These are phyloP conservation scores for Gossypium turneri DNA, from an alignment of 345 rosid genomes.

Conservation along the genomic window DNA sequence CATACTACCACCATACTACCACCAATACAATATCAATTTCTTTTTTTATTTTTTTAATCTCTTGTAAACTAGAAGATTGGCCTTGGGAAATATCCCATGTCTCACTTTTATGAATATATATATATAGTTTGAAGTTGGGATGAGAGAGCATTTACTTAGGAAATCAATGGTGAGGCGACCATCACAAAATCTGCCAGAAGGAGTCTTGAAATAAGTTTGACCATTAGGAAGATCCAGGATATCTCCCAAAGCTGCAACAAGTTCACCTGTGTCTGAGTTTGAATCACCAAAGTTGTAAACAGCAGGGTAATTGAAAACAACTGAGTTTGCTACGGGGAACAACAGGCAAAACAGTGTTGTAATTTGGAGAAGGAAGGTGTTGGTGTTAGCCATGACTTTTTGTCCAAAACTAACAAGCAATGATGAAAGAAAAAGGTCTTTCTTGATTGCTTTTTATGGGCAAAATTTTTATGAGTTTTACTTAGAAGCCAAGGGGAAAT, in stretches of 20 bases:
- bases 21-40: not conserved
- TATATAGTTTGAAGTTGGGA: not conserved
- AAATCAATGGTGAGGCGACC: slow-evolving; percentile 45
- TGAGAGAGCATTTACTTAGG: slow-evolving; percentile 26
- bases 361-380: not conserved
- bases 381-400: slow-evolving; percentile 1
- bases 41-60: not conserved
- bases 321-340: not conserved
- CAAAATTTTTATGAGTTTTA: not conserved
- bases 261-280: slow-evolving; percentile 45
- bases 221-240: slow-evolving; percentile 35
- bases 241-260: slow-evolving; percentile 37
- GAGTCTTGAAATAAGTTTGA: slow-evolving; percentile 31
- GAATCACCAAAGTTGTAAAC: slow-evolving; percentile 51
- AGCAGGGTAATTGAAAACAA: slow-evolving; percentile 30
- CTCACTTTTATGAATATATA: not conserved
- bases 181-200: slow-evolving; percentile 39
- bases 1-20: not conserved
- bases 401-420: not conserved
- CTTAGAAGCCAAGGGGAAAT: slow-evolving; percentile 7
- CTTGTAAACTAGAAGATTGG: not conserved
- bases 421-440: not conserved
- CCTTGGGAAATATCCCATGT: too few species aligned
- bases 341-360: not conserved
- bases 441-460: slow-evolving; percentile 4